These are phyloP conservation scores for Aspergillus novoparasiticus DNA, from an alignment of 2,329 filamentous ascomycete species.

Conservation along the genomic window DNA sequence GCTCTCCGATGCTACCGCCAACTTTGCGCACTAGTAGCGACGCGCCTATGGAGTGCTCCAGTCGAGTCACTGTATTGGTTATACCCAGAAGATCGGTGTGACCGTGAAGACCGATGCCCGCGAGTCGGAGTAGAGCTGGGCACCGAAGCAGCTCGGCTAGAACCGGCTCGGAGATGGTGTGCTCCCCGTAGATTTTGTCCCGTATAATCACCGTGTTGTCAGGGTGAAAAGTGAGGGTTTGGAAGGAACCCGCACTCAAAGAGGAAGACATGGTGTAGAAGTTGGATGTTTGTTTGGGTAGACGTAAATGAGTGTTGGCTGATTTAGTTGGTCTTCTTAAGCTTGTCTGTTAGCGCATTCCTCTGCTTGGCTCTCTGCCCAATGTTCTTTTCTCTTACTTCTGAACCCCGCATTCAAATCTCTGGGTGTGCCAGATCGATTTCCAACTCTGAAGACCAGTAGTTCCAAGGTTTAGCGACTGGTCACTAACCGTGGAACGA, in stretches of 20 bases:
- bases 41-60: conserved; percentile 46
- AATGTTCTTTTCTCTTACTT: background rate
- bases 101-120: conserved; percentile 41
- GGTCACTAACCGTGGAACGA: background rate
- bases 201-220: conserved; percentile 28
- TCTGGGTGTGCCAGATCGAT: background rate
- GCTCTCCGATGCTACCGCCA: conserved; percentile 39
- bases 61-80: conserved; percentile 39
- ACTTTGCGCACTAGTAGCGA: conserved; percentile 42
- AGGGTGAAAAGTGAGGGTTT: conserved; percentile 20
- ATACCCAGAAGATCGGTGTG: conserved; percentile 40
- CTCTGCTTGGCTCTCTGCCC: background rate
- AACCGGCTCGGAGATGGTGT: conserved; percentile 38
- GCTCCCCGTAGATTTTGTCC: conserved; percentile 40
- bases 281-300: background rate
- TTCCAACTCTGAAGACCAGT: background rate
- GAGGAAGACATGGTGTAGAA: background rate
- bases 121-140: conserved; percentile 35
- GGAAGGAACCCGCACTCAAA: conserved; percentile 15
- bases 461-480: background rate
- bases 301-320: background rate
- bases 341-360: background rate
- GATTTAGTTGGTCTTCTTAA: background rate
- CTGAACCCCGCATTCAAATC: background rate
- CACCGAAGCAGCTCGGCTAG: conserved; percentile 41